Base-by-base conservation (phyloP, 352 stramenopile genomes). In the Phytophthora pistaciae region DNA sequence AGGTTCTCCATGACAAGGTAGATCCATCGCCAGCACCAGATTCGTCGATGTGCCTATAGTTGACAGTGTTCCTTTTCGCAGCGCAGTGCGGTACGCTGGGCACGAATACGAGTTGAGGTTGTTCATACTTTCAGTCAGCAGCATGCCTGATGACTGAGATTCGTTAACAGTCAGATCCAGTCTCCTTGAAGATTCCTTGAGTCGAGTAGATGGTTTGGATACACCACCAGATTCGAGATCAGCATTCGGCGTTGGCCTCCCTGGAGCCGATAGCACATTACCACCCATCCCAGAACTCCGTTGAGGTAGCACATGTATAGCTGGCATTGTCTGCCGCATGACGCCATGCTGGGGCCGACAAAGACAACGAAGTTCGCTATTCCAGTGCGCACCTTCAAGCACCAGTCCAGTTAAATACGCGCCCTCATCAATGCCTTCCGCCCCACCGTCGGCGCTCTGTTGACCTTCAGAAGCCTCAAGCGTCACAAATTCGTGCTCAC, bases 21-120 rank as follows among this genome's bases (percentile, higher is more conserved):
- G 71, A 18, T 98, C 90, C 27, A 98, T 91, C 6, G 93, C 80
- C 7, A 98, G 71, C 27, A 98, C 88, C 63, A 97, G 97, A 80
- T 98, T 98, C 20, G 94, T 98, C 7, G 88, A 97, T 68, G 95
- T 97, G 33, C 95, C 95, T 1, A 93, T 98, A 1, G 95, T 98
- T 27, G 87, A 97, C 25, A 98, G 69, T 13, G 91, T 95, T 10
- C 95, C 95, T 67, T 97, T 96, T 8, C 95, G 75, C 38, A 89
- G 83, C 0, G 79, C 71, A 0, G 94, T 98, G 72, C 98, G 98
- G 84, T 98, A 98, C 18, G 98, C 80, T 6, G 95, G 95, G 44
- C 94, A 98, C n/a, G 78, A 74, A 74, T 98, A 98, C 56, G 75
- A 76, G 18, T 60, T 55, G 33, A 62, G n/a, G 1, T 20, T 1